Evolutionary conservation across 139 green algal species (phyloP).

Genomic region (Tetradesmus obliquus): DNA sequence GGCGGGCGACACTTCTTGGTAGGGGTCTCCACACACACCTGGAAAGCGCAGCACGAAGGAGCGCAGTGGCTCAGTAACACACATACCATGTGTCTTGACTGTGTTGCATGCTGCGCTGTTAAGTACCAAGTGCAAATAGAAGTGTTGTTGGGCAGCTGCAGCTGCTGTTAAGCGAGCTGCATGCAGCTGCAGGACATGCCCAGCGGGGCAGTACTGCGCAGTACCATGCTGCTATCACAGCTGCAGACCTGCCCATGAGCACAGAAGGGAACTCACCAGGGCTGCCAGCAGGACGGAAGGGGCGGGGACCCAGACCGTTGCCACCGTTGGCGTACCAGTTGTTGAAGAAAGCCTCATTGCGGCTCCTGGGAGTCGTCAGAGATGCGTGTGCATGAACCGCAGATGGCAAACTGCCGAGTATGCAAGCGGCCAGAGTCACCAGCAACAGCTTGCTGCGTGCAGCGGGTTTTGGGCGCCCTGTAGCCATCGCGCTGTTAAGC

Average conservation of each 20-base stretch:
- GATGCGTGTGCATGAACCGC: conserved; percentile 1
- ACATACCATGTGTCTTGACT: too few species aligned
- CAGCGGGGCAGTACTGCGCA: too few species aligned
- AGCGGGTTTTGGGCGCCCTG: neutral
- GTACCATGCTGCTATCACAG: too few species aligned
- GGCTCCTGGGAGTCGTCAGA: neutral
- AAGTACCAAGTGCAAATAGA: neutral
- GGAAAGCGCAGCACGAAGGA: neutral
- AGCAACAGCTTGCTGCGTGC: neutral
- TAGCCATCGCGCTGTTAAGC: neutral
- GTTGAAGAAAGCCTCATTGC: neutral
- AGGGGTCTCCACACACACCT: neutral
- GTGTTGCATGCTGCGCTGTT: neutral
- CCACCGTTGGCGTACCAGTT: neutral
- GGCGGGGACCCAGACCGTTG: neutral
- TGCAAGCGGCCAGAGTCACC: neutral
- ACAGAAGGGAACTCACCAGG: neutral
- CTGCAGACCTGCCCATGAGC: too few species aligned
- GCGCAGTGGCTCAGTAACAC: neutral
- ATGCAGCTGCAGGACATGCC: neutral
- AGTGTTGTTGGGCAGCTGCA: neutral
- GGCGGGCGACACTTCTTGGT: neutral
- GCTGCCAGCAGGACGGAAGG: neutral
- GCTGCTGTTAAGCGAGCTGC: neutral
- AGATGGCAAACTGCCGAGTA: neutral